These are phyloP conservation scores for Dictyostelium intermedium DNA, from an alignment of 78 protist genomes.

Conservation along the genomic window DNA sequence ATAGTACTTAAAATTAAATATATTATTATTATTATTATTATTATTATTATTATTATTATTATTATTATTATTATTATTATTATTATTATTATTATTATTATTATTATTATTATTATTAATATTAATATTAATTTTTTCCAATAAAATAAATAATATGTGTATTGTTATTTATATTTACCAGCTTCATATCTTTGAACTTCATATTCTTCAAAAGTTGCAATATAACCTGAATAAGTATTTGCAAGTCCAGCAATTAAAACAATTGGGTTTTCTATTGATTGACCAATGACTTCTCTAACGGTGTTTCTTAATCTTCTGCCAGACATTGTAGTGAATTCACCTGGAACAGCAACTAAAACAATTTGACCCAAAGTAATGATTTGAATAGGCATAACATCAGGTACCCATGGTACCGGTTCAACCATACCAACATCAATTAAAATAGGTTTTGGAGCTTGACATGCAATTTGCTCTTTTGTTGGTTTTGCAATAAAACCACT, in stretches of 20 bases:
- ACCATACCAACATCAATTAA: conserved; percentile 82
- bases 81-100: too few relatives aligned
- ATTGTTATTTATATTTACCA: too few relatives aligned
- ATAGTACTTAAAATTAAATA: too few relatives aligned
- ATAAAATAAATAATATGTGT: too few relatives aligned
- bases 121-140: too few relatives aligned
- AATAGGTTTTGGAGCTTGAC: conserved; percentile 90
- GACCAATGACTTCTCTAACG: conserved; percentile 27
- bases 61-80: too few relatives aligned
- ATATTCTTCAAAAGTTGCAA: conserved; percentile 86
- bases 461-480: conserved; percentile 69
- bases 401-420: conserved; percentile 70
- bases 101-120: too few relatives aligned
- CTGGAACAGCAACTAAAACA: conserved; percentile 84
- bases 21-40: too few relatives aligned
- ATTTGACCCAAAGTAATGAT: conserved; percentile 80
- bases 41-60: too few relatives aligned
- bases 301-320: conserved; percentile 85
- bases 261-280: conserved; percentile 33
- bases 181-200: conserved; percentile 87
- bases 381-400: conserved; percentile 81
- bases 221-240: conserved; percentile 83
- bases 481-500: conserved; percentile 68
- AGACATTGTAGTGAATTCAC: conserved; percentile 91
- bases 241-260: conserved; percentile 83